Evolutionary conservation across 345 rosid genomes (phyloP).

Genomic region (Euphorbia peplus): DNA sequence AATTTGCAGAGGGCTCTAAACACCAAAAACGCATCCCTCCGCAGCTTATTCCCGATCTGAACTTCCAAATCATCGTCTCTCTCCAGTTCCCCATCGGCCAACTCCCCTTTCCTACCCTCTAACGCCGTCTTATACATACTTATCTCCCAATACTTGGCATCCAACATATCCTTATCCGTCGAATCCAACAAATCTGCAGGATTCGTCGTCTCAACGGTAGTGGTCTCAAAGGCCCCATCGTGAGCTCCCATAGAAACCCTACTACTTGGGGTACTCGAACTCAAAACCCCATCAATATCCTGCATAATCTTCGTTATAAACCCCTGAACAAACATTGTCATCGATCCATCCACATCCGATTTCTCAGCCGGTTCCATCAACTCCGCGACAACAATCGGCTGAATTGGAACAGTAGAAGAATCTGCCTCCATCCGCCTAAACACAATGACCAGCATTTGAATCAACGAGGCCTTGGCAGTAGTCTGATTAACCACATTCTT

Average conservation of each 20-base stretch:
- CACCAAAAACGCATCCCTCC: slow-evolving; percentile 98
- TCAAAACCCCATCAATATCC: slow-evolving; percentile 69
- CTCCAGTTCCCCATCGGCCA: slow-evolving; percentile 85
- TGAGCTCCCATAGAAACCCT: slow-evolving; percentile 52
- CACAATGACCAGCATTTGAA: slow-evolving; percentile 95
- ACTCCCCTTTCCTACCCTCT: slow-evolving; percentile 98
- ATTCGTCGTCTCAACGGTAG: slow-evolving; percentile 57
- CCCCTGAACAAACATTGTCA: slow-evolving; percentile 83
- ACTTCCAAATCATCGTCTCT: slow-evolving; percentile 92
- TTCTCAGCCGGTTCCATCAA: slow-evolving; percentile 85
- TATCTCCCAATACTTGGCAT: slow-evolving; percentile 99
- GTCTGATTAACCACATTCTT: slow-evolving; percentile 88
- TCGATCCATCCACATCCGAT: slow-evolving; percentile 73
- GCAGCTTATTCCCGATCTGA: slow-evolving; percentile 96
- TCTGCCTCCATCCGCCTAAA: slow-evolving; percentile 99
- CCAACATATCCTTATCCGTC: slow-evolving; percentile 92
- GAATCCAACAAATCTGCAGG: slow-evolving; percentile 70
- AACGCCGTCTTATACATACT: slow-evolving; percentile 98
- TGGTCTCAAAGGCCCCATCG: slow-evolving; percentile 73
- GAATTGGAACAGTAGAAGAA: slow-evolving; percentile 86
- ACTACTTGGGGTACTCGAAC: slow-evolving; percentile 48
- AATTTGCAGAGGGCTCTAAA: slow-evolving; percentile 98
- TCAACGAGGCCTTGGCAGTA: slow-evolving; percentile 90
- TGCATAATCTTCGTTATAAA: slow-evolving; percentile 77
- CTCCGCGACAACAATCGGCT: slow-evolving; percentile 99